Percentiles rank a stretch among this genome's conserved stretches.
Conservation (phyloP, 164 flowering plant genomes). For the Berberis vulgaris region DNA sequence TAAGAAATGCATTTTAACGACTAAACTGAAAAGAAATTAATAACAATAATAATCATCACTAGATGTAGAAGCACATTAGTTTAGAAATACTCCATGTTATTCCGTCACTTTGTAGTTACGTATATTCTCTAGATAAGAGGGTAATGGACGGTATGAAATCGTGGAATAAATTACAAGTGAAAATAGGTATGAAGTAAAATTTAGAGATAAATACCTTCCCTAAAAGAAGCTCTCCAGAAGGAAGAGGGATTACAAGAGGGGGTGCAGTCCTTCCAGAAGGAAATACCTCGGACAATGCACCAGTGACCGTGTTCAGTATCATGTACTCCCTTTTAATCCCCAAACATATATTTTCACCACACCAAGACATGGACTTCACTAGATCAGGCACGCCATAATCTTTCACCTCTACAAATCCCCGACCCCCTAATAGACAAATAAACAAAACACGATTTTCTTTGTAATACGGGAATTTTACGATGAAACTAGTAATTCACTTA, state of each 20-base stretch:
- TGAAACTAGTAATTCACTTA: neutral
- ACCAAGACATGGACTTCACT: conserved; percentile 95
- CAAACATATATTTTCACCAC: conserved; percentile 94
- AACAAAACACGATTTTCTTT: neutral
- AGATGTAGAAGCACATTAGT: neutral
- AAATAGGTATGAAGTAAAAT: neutral
- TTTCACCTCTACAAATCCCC: conserved; percentile 96
- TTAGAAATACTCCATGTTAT: neutral
- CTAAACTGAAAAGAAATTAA: too few species aligned
- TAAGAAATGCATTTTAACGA: too few species aligned
- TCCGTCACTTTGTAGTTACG: too few species aligned
- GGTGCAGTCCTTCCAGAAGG: conserved; percentile 93
- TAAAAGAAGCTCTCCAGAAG: conserved; percentile 86
- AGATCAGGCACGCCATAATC: conserved; percentile 87
- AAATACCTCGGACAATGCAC: conserved; percentile 73
- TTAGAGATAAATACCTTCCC: conserved; percentile 57
- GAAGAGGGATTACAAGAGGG: conserved; percentile 78
- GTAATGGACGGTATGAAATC: neutral
- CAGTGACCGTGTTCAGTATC: conserved; percentile 69
- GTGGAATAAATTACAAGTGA: neutral
- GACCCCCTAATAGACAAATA: conserved; percentile 50
- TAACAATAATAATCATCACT: neutral
- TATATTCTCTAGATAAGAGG: too few species aligned
- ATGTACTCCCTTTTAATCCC: conserved; percentile 74
- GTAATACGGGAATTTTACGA: neutral